Conservation (phyloP, 129 eudicot species). For the Erigeron canadensis region DNA sequence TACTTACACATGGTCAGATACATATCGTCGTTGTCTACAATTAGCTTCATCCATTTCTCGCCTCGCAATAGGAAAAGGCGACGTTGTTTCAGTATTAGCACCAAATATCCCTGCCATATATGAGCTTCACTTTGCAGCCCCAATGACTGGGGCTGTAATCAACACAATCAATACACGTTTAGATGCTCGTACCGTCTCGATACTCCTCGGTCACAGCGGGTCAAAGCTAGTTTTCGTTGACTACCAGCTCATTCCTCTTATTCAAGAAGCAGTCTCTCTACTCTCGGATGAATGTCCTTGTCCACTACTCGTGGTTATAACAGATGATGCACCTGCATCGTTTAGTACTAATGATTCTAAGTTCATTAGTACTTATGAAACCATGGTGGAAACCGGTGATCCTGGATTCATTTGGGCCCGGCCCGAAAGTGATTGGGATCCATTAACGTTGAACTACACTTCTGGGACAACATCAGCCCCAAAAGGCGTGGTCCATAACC, state of each 20-base stretch:
- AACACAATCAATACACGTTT: slow-evolving; percentile 38
- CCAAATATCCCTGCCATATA: slow-evolving; percentile 70
- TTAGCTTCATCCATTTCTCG: slow-evolving; percentile 61
- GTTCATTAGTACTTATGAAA: slow-evolving; percentile 32
- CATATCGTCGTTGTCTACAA: slow-evolving; percentile 45
- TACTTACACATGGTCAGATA: slow-evolving; percentile 60
- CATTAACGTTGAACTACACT: slow-evolving; percentile 50
- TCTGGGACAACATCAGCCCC: slow-evolving; percentile 67
- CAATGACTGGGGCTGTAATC: slow-evolving; percentile 35
- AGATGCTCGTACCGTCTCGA: slow-evolving; percentile 30
- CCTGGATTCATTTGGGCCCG: slow-evolving; percentile 46
- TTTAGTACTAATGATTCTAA: neutral
- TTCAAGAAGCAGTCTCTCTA: slow-evolving; percentile 26
- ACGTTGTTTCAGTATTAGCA: slow-evolving; percentile 66
- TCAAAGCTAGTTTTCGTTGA: slow-evolving; percentile 36
- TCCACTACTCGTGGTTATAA: slow-evolving; percentile 37
- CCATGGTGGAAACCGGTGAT: slow-evolving; percentile 46
- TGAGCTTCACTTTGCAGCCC: slow-evolving; percentile 32
- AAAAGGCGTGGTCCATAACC: slow-evolving; percentile 59
- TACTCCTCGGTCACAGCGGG: slow-evolving; percentile 26
- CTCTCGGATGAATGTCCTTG: neutral
- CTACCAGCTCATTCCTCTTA: slow-evolving; percentile 18
- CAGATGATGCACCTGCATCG: slow-evolving; percentile 17
- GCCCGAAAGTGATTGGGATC: slow-evolving; percentile 56
- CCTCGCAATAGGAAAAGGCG: slow-evolving; percentile 38